Evolutionary conservation across 2,329 filamentous ascomycete species (phyloP).

Genomic region (Calonectria pauciramosa): DNA sequence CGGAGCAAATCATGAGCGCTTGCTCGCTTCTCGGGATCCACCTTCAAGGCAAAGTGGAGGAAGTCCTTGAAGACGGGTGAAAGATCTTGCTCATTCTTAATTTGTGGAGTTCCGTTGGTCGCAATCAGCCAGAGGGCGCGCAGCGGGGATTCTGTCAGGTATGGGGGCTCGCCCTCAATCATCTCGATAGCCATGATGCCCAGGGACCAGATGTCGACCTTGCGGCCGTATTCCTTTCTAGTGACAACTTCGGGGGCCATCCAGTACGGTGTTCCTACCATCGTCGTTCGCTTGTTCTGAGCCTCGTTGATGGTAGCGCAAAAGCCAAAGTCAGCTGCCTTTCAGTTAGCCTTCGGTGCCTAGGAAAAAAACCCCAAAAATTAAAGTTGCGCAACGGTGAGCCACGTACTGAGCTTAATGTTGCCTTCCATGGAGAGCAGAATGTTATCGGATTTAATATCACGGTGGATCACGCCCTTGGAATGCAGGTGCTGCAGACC

Average conservation of each 20-base stretch:
- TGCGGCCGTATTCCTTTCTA: conserved; percentile 96
- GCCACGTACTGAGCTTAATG: conserved; percentile 91
- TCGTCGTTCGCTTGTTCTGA: conserved; percentile 97
- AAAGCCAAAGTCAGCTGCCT: conserved; percentile 93
- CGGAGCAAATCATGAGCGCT: conserved; percentile 93
- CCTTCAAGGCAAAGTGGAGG: conserved; percentile 91
- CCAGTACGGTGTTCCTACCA: conserved; percentile 99
- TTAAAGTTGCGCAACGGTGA: background rate
- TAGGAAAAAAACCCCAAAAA: background rate
- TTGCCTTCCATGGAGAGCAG: conserved; percentile 92
- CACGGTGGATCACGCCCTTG: conserved; percentile 97
- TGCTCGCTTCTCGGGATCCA: conserved; percentile 96
- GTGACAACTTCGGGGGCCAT: conserved; percentile 99
- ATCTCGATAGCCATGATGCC: conserved; percentile 99
- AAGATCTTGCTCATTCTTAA: conserved; percentile 91
- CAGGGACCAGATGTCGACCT: conserved; percentile 98
- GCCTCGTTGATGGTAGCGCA: conserved; percentile 98
- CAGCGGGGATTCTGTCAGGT: conserved; percentile 93
- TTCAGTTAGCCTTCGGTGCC: conserved; percentile 48
- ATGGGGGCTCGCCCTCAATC: conserved; percentile 98
- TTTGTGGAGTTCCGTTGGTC: conserved; percentile 93
- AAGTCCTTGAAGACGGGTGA: conserved; percentile 91
- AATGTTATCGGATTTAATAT: conserved; percentile 99
- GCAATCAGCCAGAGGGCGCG: conserved; percentile 96
- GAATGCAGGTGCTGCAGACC: conserved; percentile 96